Percentiles rank a stretch among this genome's conserved stretches.
Evolutionary conservation across 176 grass and related monocot species (phyloP).

Genomic region (Lolium multiflorum): DNA sequence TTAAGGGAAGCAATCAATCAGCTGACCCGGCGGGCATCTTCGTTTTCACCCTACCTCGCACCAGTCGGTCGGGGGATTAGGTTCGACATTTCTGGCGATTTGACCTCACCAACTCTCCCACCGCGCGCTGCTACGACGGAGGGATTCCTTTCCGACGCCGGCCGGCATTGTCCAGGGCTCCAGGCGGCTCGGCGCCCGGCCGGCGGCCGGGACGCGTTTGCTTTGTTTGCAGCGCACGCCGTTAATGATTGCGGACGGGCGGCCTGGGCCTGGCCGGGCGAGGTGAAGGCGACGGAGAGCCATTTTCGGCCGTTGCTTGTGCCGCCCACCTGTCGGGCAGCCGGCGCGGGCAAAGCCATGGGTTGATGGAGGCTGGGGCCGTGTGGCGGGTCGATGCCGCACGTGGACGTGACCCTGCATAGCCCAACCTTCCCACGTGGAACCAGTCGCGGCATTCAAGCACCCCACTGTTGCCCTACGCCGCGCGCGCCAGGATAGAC

Average conservation of each 20-base stretch:
- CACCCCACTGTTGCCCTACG: neutral
- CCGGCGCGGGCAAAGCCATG: too few species aligned
- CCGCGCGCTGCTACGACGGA: neutral
- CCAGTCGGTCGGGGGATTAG: conserved; percentile 6
- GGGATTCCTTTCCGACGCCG: neutral
- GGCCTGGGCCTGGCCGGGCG: neutral
- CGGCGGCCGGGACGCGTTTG: too few species aligned
- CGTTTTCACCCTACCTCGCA: neutral
- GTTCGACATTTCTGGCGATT: conserved; percentile 18
- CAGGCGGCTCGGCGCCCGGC: too few species aligned
- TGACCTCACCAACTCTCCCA: conserved; percentile 10
- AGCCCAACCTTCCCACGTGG: conserved; percentile 49
- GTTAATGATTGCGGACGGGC: too few species aligned
- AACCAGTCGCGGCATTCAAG: conserved; percentile 32
- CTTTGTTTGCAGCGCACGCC: too few species aligned
- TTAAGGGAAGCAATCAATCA: conserved; percentile 32
- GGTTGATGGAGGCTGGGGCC: neutral
- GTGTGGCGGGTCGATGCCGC: neutral
- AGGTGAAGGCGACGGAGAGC: neutral
- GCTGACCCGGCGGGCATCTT: too few species aligned
- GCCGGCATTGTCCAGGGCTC: too few species aligned
- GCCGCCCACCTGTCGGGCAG: neutral
- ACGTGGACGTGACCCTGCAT: conserved; percentile 27
- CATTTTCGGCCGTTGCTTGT: neutral
- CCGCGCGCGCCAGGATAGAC: neutral